These are phyloP conservation scores for Boletales sp. DNA, from an alignment of 768 basidiomycete genomes.

Conservation along the genomic window DNA sequence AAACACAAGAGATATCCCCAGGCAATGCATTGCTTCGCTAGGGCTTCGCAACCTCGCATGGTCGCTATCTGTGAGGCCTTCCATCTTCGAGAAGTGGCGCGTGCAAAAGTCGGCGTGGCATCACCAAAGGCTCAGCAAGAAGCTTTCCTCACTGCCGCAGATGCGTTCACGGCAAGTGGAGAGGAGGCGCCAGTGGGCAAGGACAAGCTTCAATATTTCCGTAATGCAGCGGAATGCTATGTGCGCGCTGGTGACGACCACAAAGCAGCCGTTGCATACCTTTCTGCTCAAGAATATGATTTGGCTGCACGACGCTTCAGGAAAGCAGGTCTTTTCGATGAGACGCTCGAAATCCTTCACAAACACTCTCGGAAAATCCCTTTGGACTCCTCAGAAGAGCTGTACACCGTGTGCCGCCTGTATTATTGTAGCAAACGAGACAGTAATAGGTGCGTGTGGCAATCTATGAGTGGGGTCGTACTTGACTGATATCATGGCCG, in stretches of 20 bases:
- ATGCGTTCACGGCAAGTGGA: conserved; percentile 46
- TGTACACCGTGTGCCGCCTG: conserved; percentile 44
- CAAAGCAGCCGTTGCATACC: conserved; percentile 45
- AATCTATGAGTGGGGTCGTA: not conserved
- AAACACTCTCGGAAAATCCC: conserved; percentile 31
- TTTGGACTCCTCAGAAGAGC: conserved; percentile 28
- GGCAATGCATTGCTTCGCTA: conserved; percentile 52
- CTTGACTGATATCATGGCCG: not conserved
- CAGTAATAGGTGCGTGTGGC: conserved; percentile 14
- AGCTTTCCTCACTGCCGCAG: conserved; percentile 45
- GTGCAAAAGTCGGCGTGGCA: conserved; percentile 27
- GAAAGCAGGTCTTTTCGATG: conserved; percentile 48
- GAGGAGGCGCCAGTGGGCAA: conserved; percentile 22
- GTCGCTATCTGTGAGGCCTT: conserved; percentile 50
- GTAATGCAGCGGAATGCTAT: conserved; percentile 47
- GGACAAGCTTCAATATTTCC: conserved; percentile 35
- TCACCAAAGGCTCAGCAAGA: conserved; percentile 21
- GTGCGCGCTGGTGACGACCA: conserved; percentile 37
- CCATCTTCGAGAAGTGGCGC: conserved; percentile 50
- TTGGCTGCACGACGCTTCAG: conserved; percentile 45
- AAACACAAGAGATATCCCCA: conserved; percentile 42
- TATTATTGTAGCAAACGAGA: conserved; percentile 38
- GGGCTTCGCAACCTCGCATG: conserved; percentile 42
- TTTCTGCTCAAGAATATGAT: conserved; percentile 40
- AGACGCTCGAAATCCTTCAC: conserved; percentile 47